Evolutionary conservation across 176 grass and related monocot genomes (phyloP), one percentile per base, ranked within the genome.

Genomic region (Elymus sibiricus): DNA sequence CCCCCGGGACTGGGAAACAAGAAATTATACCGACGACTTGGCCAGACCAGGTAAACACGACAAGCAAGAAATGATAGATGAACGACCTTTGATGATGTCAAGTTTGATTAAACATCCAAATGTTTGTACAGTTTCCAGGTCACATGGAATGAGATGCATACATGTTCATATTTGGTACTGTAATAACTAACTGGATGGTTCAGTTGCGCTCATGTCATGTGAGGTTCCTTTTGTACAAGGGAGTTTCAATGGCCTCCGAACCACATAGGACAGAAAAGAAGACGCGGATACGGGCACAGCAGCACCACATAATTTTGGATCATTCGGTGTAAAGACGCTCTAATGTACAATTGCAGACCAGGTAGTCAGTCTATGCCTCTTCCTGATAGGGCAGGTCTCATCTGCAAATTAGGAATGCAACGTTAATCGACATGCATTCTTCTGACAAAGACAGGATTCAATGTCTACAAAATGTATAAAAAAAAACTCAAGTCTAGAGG

Each of bases 141-240:
- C 21, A 77, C 78, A 35, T 77, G 77, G 34, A 71, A 43, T 34
- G 77, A 77, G 25, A 89, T 63, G 51, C 70, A 38, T 58, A 34
- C 5, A 29, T 73, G 64, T 82, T 67, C 28, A 49, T 70, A 63
- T 66, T 21, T n/a, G 65, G 81, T 34, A 29, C 29, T 29, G 63
- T 16, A 53, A 31, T 11, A 21, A 29, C 32, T 29, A 31, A 29
- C 40, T 31, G 51, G 84, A 87, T 46, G 53, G 81, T 28, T 90
- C 78, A 29, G 29, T 76, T 87, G 77, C 84, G 89, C 82, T 64
- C 84, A 34, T 86, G 74, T 51, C 15, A 79, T 86, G 74, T 89
- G 84, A 91, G 69, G 87, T 89, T 86, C 81, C 74, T 88, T 85
- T 79, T 95, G 86, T 92, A 94, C 95, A 94, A 47, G 40, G 70